Conservation (phyloP, 306 rosid genomes). For the Cucumis melo region DNA sequence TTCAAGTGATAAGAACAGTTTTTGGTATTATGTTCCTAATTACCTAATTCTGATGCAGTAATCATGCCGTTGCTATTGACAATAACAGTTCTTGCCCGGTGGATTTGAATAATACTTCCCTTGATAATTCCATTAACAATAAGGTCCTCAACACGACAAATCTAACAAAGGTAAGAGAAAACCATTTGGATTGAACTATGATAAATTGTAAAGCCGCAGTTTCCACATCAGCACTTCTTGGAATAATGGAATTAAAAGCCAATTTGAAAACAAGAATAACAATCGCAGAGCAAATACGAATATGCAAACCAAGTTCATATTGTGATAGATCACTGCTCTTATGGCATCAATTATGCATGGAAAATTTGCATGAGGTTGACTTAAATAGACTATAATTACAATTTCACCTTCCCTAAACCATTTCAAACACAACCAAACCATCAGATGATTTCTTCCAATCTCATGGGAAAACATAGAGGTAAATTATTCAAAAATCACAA, state of each 20-base stretch:
- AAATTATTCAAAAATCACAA: neutral
- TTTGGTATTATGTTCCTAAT: neutral
- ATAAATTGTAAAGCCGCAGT: neutral
- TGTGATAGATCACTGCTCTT: neutral
- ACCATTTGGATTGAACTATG: neutral
- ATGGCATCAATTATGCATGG: neutral
- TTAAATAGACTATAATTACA: neutral
- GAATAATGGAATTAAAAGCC: neutral
- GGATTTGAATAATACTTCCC: slow-evolving; percentile 94
- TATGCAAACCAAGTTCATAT: neutral
- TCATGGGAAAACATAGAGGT: neutral
- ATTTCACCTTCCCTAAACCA: neutral
- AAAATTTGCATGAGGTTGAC: neutral
- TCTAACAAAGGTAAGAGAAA: slow-evolving; percentile 34
- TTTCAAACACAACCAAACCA: neutral
- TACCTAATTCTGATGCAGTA: slow-evolving; percentile 77
- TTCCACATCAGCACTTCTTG: neutral
- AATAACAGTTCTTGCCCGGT: slow-evolving; percentile 91
- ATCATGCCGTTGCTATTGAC: slow-evolving; percentile 52
- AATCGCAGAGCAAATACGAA: neutral
- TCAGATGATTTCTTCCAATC: neutral
- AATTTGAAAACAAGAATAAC: neutral
- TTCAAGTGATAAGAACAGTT: neutral
- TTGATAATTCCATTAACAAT: slow-evolving; percentile 67
- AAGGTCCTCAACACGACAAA: slow-evolving; percentile 98